These are phyloP conservation scores for Aspergillus asperescens DNA, from an alignment of 495 filamentous ascomycete genomes.

Conservation along the genomic window DNA sequence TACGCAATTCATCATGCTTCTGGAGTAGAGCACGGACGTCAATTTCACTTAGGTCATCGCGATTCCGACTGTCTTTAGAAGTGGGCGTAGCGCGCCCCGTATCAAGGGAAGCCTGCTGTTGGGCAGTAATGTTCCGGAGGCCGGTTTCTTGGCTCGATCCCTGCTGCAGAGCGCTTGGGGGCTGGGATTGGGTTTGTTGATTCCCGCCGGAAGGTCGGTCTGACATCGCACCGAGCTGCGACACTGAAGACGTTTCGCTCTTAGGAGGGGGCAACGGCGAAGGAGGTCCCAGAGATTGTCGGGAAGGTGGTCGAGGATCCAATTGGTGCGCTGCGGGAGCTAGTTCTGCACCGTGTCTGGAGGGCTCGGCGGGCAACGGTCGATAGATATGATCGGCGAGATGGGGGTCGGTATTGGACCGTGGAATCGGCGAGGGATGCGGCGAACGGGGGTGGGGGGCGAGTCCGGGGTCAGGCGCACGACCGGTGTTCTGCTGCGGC, in stretches of 20 bases:
- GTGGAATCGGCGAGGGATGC: constrained; percentile 20
- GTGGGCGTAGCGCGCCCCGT: constrained; percentile 58
- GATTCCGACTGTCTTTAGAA: constrained; percentile 39
- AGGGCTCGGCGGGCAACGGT: constrained; percentile 28
- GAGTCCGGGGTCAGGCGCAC: constrained; percentile 6
- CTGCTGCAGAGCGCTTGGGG: constrained; percentile 22
- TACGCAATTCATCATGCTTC: constrained; percentile 63
- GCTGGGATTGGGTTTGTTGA: constrained; percentile 19
- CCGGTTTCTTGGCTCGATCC: constrained; percentile 25
- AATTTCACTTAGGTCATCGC: constrained; percentile 50
- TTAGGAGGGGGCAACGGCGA: constrained; percentile 27
- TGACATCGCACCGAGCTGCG: constrained; percentile 19
- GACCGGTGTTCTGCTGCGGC: constrained; percentile 19
- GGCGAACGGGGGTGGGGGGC: constrained; percentile 17
- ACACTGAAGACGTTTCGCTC: constrained; percentile 22
- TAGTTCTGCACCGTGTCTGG: constrained; percentile 29
- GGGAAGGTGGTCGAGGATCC: constrained; percentile 50
- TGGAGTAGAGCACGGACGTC: constrained; percentile 41
- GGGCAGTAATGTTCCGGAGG: constrained; percentile 12
- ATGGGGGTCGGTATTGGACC: constrained; percentile 29
- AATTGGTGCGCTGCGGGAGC: constrained; percentile 22
- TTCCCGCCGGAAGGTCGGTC: constrained; percentile 32
- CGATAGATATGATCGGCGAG: constrained; percentile 42
- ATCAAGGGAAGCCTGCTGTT: constrained; percentile 22
- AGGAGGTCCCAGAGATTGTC: constrained; percentile 48